Evolutionary conservation across 345 rosid genomes (phyloP).

Genomic region (Carallia brachiata): DNA sequence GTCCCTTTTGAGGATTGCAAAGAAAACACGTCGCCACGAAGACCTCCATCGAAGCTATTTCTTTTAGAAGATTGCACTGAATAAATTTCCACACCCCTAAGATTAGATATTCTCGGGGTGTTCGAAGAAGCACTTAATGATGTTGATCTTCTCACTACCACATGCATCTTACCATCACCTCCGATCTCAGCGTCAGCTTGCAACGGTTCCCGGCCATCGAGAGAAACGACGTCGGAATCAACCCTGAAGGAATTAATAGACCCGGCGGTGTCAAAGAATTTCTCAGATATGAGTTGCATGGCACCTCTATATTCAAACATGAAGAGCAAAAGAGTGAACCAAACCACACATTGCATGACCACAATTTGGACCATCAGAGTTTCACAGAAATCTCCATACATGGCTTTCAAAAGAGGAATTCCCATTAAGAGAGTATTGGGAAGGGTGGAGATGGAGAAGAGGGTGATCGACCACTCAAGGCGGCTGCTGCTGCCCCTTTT

Average conservation of each 20-base stretch:
- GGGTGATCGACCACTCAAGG: conserved; percentile 50
- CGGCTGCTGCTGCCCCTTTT: conserved; percentile 19
- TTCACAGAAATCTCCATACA: conserved; percentile 53
- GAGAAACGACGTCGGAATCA: conserved; percentile 53
- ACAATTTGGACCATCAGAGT: conserved; percentile 51
- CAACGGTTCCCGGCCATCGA: conserved; percentile 41
- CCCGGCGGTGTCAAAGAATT: conserved; percentile 54
- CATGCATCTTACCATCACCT: conserved; percentile 53
- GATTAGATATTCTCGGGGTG: conserved; percentile 45
- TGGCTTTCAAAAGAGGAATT: conserved; percentile 49
- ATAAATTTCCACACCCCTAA: conserved; percentile 51
- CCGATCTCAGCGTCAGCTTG: conserved; percentile 52
- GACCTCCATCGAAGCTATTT: conserved; percentile 6
- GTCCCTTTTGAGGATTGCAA: conserved; percentile 70
- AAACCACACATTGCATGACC: conserved; percentile 47
- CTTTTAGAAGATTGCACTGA: conserved; percentile 43
- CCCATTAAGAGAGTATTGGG: conserved; percentile 63
- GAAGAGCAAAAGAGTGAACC: conserved; percentile 56
- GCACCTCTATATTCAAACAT: conserved; percentile 57
- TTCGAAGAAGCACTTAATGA: conserved; percentile 44
- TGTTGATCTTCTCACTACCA: conserved; percentile 40
- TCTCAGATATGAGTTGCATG: conserved; percentile 39
- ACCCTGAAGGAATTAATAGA: conserved; percentile 48
- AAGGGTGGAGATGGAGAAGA: conserved; percentile 47
- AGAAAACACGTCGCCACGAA: conserved; percentile 42